Evolutionary conservation across 129 eudicot genomes (phyloP), one percentile per base, ranked within the genome.

Genomic region (Chrysanthemum makinoi): DNA sequence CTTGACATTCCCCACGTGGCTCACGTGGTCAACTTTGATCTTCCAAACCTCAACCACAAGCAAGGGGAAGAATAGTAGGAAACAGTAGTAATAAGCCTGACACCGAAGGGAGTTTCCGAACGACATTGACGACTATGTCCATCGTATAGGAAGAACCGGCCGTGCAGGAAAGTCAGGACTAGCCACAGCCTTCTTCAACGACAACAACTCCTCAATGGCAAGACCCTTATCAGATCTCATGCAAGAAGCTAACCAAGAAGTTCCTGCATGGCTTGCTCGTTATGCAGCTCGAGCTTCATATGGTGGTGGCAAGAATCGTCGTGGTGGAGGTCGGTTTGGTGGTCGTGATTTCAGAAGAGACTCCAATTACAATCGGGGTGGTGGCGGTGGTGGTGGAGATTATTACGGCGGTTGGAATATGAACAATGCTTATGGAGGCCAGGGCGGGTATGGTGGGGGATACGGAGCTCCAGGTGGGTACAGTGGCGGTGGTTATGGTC

Each of bases 1-100:
- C 95, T 93, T 15, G 98, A 93, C 65, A 93, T 93, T 46, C 98
- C 98, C 0, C 98, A 89, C 35, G 98, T 93, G 56, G 91, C 96
- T 0, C 96, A 93, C 24, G 96, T 93, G 75, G 91, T 93, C 75
- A 93, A 93, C 79, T 93, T 93, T 76, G 98, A 93, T 76, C 89
- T 93, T 35, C n/a, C n/a, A n/a, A n/a, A n/a, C n/a, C n/a, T n/a
- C n/a, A n/a, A n/a, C n/a, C n/a, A n/a, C n/a, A n/a, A n/a, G n/a
- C n/a, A n/a, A n/a, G n/a, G n/a, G n/a, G n/a, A n/a, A n/a, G n/a
- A n/a, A n/a, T n/a, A n/a, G n/a, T n/a, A n/a, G n/a, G n/a, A n/a
- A n/a, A n/a, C n/a, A n/a, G n/a, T n/a, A n/a, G n/a, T n/a, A n/a
- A n/a, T n/a, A n/a, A n/a, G n/a, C n/a, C n/a, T n/a, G n/a, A n/a